A percentile compares a stretch with the other conserved stretches of the same genome.
Evolutionary conservation across 176 grass and related monocot genomes (phyloP).

Genomic region (Oropetium thomaeum): DNA sequence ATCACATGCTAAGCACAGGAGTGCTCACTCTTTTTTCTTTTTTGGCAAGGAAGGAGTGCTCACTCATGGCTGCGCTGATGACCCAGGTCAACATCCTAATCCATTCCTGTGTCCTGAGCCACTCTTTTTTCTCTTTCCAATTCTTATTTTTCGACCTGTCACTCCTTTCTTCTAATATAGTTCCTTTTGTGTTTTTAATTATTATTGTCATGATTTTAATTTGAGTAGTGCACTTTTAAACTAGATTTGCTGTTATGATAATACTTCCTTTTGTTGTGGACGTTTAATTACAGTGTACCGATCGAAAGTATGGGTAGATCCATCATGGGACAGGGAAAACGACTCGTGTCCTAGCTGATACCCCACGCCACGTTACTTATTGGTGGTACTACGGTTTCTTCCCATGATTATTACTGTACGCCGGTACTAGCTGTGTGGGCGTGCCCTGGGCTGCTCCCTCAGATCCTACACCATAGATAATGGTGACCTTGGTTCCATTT

Average conservation of each 20-base stretch:
- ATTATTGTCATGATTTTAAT: too few species aligned
- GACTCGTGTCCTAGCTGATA: background rate
- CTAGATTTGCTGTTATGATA: too few species aligned
- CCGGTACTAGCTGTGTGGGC: background rate
- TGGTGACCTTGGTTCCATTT: background rate
- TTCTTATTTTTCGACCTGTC: background rate
- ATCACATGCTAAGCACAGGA: background rate
- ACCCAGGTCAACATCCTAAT: constrained; percentile 32
- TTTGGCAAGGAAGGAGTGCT: too few species aligned
- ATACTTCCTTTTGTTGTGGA: too few species aligned
- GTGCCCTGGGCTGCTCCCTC: background rate
- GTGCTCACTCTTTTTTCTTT: too few species aligned
- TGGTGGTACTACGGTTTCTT: background rate
- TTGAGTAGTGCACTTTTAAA: too few species aligned
- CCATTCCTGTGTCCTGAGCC: background rate
- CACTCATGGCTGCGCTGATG: background rate
- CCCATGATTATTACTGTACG: too few species aligned
- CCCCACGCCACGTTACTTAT: background rate
- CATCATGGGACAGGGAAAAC: background rate
- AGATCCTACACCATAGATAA: constrained; percentile 19
- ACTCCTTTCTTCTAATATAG: too few species aligned
- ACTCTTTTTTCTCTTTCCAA: background rate
- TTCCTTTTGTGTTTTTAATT: too few species aligned
- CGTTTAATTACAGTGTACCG: background rate
- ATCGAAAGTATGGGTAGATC: too few species aligned